Evolutionary conservation across 768 basidiomycete species (phyloP), one percentile per base, ranked within the genome.

Genomic region (Cytidiella melzeri): DNA sequence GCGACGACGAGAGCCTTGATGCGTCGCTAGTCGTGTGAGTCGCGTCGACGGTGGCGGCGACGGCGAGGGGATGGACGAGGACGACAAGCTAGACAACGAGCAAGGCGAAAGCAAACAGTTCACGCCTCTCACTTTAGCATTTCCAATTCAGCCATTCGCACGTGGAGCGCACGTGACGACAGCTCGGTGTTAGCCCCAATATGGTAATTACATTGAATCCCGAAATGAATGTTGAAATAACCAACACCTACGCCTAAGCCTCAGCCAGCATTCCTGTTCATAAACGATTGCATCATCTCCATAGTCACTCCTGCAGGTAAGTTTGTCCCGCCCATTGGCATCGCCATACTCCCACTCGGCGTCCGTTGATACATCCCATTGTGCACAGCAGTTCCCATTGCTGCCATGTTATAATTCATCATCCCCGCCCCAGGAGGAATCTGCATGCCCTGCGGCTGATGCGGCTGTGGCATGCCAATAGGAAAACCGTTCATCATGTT

Each of bases 251-350:
- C n/a, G n/a, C n/a, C n/a, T 15, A 34, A 34, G 7, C 15, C 7
- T 34, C 15, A 34, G 30, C 30, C 30, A 34, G 30, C 30, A 9
- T 50, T 53, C 27, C 52, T 36, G 44, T 72, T 69, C 66, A 73
- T 73, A 52, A 73, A 74, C 20, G 73, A 74, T 59, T 73, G 72
- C 57, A 74, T 24, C 69, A 74, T 69, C 53, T 73, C 71, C 9
- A 54, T 61, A 55, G 66, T 71, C 45, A 73, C 58, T 1, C 59
- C 60, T 18, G 62, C 56, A 48, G 45, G 44, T 7, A 34, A 15
- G 15, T 34, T 34, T n/a, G n/a, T n/a, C 15, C 15, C 9, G 15
- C 30, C 30, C 50, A 55, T 41, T 4, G 47, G 41, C 3, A 49
- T n/a, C 46, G 23, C 41, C 50, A 27, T 53, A n/a, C n/a, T 50